Percentiles rank a stretch among this genome's conserved stretches.
These are phyloP conservation scores for Panicum miliaceum DNA, from an alignment of 176 grass and related monocot genomes.

Conservation along the genomic window DNA sequence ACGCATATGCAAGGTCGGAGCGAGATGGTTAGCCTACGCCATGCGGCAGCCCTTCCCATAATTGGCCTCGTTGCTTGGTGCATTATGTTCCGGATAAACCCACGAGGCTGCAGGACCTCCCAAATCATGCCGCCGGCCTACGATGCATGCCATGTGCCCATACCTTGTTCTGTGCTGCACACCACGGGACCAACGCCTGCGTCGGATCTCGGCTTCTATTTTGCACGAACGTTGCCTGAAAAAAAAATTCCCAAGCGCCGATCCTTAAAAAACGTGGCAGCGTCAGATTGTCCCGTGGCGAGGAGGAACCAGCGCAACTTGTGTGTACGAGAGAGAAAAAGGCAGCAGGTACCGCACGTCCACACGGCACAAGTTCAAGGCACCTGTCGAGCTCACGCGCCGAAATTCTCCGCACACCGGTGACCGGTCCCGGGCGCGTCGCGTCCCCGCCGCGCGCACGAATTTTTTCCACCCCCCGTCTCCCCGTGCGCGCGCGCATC, in stretches of 20 bases:
- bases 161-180: slow-evolving; percentile 24
- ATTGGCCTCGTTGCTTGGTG: not conserved
- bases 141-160: not conserved
- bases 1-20: not conserved
- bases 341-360: not conserved
- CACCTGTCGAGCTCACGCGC: slow-evolving; percentile 23
- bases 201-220: not conserved
- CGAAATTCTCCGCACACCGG: not conserved
- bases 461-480: not conserved
- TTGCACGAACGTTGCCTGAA: not conserved
- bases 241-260: not conserved
- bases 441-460: not conserved
- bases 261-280: not conserved
- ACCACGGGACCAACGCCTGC: slow-evolving; percentile 6
- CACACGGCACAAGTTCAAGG: not conserved
- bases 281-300: not conserved
- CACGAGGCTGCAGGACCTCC: slow-evolving; percentile 1
- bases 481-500: not conserved
- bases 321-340: not conserved
- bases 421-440: not conserved
- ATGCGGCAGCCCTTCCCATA: not conserved
- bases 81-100: not conserved
- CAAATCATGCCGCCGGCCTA: slow-evolving; percentile 31
- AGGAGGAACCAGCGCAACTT: not conserved
- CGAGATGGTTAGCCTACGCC: not conserved